Percentiles rank a stretch among this genome's conserved stretches.
Evolutionary conservation across 495 filamentous ascomycete species (phyloP).

Genomic region (Astrothelium subdiscretum): DNA sequence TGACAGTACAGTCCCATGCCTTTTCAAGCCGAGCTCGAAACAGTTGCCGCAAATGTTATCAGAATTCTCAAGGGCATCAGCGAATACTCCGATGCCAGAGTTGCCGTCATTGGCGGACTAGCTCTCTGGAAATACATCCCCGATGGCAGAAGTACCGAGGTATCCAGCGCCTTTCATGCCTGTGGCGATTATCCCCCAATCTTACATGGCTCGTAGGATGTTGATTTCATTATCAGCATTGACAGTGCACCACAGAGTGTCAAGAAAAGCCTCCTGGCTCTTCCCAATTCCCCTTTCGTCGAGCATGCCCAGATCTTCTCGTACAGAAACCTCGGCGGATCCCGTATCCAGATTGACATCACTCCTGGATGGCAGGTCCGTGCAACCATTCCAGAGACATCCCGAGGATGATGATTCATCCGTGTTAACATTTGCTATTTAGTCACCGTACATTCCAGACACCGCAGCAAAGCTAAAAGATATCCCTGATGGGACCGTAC

Average conservation of each 20-base stretch:
- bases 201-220: neutral
- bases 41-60: neutral
- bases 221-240: neutral
- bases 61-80: neutral
- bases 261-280: neutral
- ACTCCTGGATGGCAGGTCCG: neutral
- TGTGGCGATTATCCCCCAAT: neutral
- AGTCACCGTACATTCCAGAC: neutral
- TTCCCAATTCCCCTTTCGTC: constrained; percentile 1
- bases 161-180: neutral
- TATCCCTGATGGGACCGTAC: neutral
- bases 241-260: neutral
- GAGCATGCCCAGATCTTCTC: constrained; percentile 8
- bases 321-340: constrained; percentile 6
- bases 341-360: constrained; percentile 2
- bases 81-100: neutral
- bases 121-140: neutral
- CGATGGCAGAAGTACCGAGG: neutral
- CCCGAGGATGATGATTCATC: no score
- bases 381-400: neutral
- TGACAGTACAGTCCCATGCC: neutral
- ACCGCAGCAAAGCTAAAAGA: neutral
- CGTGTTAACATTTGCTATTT: neutral
- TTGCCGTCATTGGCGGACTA: neutral
- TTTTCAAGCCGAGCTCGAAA: neutral